Evolutionary conservation across 495 filamentous ascomycete species (phyloP), one percentile per base, ranked within the genome.

Genomic region (Penicillium tannophilum): DNA sequence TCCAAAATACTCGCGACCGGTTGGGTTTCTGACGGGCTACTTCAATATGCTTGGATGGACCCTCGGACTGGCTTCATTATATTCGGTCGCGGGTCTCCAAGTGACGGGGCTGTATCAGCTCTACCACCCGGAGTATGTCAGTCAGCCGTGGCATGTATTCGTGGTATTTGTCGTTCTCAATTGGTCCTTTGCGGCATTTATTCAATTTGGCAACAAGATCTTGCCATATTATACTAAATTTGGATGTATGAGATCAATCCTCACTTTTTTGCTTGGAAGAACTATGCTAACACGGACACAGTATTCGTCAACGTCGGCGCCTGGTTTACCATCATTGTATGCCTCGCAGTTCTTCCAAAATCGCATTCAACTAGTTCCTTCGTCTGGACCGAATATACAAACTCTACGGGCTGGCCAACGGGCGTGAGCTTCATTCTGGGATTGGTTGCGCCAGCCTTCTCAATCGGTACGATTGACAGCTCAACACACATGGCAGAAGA

Each of bases 381-480:
- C 45, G 55, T 58, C 1, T 58, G 55, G 55, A 50, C 26, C 16
- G 46, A 58, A 17, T 58, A 58, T 24, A 52, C 23, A 11, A 87
- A 88, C 55, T 62, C 81, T 16, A 86, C 83, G 2, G 76, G 79
- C 20, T 88, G 85, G 82, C 80, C 82, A 24, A 76, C 71, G 0
- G 81, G 82, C 1, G 82, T 81, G 79, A 72, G 82, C 1, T 88
- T 87, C 67, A 85, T 88, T 69, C 70, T 88, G 3, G 63, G 79
- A 14, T 86, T 86, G 78, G 72, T 88, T 39, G 75, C 68, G 14
- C 84, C 86, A 0, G 86, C 88, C 57, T 88, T 85, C 84, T 84
- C 84, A 0, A 86, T 88, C 54, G 84, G 84, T 0, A 79, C 68
- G 23, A 77, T 81, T 33, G 76, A 80, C 53, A 72, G 69, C 12